phyloP scores from a whole-genome alignment of 257 asterid genomes.

The Solanum lycopersicoides region DNA sequence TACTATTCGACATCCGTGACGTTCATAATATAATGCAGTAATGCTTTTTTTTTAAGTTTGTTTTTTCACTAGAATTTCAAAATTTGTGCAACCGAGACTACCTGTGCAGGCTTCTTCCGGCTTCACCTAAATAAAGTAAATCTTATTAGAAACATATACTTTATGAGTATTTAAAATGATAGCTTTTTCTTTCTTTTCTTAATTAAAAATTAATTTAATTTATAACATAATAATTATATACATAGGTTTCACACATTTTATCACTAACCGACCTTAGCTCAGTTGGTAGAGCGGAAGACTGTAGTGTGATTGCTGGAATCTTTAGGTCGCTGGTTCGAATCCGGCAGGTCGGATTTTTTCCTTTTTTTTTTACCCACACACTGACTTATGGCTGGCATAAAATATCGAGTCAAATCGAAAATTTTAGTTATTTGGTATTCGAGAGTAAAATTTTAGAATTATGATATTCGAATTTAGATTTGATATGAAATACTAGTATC shows the following conservation, averaged over 20 bases:
- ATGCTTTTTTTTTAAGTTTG: neutral
- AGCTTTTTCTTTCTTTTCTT: neutral
- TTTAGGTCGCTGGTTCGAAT: constrained; percentile 42
- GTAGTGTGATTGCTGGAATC: constrained; percentile 14
- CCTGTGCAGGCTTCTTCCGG: neutral
- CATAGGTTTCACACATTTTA: accelerated
- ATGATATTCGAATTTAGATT: too few relatives aligned
- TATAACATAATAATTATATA: too few relatives aligned
- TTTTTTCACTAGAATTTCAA: neutral
- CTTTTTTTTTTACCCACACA: neutral
- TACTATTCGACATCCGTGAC: too few relatives aligned
- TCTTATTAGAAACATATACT: neutral
- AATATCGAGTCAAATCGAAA: too few relatives aligned
- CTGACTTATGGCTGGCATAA: too few relatives aligned
- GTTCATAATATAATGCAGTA: neutral
- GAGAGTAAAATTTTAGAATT: too few relatives aligned
- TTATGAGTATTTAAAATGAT: neutral
- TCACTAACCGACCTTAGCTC: neutral
- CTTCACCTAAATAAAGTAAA: neutral
- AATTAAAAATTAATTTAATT: too few relatives aligned
- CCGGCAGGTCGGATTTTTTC: constrained; percentile 24
- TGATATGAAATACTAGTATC: too few relatives aligned
- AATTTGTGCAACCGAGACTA: neutral
- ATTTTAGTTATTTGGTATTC: too few relatives aligned
- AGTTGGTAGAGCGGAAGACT: constrained; percentile 51